A percentile compares a stretch with the other conserved stretches of the same genome.
Evolutionary conservation across 2,329 filamentous ascomycete genomes (phyloP).

Genomic region (Pezicula rhizophila): DNA sequence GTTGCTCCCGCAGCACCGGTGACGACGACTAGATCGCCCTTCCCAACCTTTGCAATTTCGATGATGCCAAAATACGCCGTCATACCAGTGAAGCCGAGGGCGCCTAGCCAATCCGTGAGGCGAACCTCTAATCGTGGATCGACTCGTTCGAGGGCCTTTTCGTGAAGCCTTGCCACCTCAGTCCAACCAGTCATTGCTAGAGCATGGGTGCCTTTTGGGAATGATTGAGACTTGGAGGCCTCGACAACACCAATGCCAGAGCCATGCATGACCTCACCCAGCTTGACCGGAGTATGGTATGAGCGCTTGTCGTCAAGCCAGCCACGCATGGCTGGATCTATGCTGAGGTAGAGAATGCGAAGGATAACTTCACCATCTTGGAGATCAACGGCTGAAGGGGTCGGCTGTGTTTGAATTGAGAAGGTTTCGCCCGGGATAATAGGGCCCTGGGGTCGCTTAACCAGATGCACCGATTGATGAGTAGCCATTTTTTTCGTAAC

Average conservation of each 20-base stretch:
- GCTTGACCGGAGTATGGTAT: conserved; percentile 49
- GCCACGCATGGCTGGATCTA: conserved; percentile 72
- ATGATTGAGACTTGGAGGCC: conserved; percentile 50
- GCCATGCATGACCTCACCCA: conserved; percentile 65
- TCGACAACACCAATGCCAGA: conserved; percentile 52
- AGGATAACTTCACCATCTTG: conserved; percentile 60
- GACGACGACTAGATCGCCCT: conserved; percentile 70
- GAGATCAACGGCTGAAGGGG: conserved; percentile 40
- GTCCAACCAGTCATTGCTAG: conserved; percentile 55
- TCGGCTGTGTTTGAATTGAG: conserved; percentile 41
- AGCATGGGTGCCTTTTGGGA: conserved; percentile 53
- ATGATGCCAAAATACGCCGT: conserved; percentile 73
- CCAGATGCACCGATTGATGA: conserved; percentile 44
- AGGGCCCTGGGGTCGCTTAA: conserved; percentile 52
- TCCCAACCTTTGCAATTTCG: conserved; percentile 60
- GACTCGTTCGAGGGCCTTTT: conserved; percentile 40
- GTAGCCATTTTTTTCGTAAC: too few relatives aligned
- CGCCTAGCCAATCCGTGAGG: conserved; percentile 50
- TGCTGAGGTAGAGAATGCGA: conserved; percentile 56
- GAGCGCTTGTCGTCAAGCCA: conserved; percentile 53
- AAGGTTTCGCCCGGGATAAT: conserved; percentile 65
- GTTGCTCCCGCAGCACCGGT: conserved; percentile 75
- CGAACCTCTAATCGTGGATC: conserved; percentile 34
- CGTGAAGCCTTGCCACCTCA: conserved; percentile 54
- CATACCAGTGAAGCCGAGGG: conserved; percentile 60